These are phyloP conservation scores for Luzula sylvatica DNA, from an alignment of 176 grass and related monocot species.

Conservation along the genomic window DNA sequence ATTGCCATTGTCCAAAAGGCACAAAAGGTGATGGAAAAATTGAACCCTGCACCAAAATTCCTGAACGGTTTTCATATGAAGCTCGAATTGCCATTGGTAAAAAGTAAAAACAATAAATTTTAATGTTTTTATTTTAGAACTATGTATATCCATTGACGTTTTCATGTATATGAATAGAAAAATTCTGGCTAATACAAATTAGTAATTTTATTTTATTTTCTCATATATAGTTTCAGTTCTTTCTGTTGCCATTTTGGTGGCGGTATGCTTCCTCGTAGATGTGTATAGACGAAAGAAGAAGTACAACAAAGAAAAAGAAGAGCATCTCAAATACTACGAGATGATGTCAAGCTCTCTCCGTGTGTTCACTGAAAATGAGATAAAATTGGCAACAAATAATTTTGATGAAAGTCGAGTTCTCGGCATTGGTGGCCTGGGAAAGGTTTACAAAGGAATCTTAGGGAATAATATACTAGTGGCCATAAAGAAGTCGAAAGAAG, in stretches of 20 bases:
- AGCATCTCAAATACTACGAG: constrained; percentile 3
- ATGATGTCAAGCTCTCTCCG: constrained; percentile 6
- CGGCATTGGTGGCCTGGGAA: not conserved
- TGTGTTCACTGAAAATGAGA: constrained; percentile 1
- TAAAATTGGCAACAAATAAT: constrained; percentile 12
- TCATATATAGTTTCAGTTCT: not conserved
- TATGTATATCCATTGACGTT: not conserved
- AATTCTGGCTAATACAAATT: not conserved
- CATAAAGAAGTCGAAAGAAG: constrained; percentile 2
- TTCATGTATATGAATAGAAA: not conserved
- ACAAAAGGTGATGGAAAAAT: not conserved
- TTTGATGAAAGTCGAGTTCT: constrained; percentile 1
- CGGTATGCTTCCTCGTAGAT: not conserved
- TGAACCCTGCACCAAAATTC: not conserved
- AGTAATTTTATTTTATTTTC: not conserved
- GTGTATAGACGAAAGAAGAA: not conserved
- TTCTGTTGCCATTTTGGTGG: not conserved
- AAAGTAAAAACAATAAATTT: not conserved
- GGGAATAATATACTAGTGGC: not conserved
- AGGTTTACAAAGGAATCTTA: constrained; percentile 4
- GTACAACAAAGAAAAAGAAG: constrained; percentile 1
- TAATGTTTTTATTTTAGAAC: not conserved
- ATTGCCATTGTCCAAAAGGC: not conserved
- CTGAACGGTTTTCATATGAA: constrained; percentile 1
- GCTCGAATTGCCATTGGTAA: constrained; percentile 5